A percentile compares a stretch with the other conserved stretches of the same genome.
These are phyloP conservation scores for Crithidia expoeki DNA, from an alignment of 208 protist species.

Conservation along the genomic window DNA sequence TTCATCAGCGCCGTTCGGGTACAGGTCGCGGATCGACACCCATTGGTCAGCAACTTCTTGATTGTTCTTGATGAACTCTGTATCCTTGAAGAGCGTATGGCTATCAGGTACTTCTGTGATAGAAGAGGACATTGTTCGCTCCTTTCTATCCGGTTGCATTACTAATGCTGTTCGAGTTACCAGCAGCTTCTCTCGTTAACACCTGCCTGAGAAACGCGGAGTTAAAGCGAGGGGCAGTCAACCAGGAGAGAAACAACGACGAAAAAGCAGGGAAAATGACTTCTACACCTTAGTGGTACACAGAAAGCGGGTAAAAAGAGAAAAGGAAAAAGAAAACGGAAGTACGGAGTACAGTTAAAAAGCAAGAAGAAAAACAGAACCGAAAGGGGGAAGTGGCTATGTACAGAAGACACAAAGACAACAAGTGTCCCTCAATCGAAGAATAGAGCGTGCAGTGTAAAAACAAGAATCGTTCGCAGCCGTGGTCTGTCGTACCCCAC, in stretches of 20 bases:
- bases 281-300: constrained; percentile 9
- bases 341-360: constrained; percentile 5
- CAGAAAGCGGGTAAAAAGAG: constrained; percentile 1
- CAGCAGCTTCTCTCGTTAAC: too few species aligned
- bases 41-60: constrained; percentile 56
- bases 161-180: too few species aligned
- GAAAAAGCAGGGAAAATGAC: constrained; percentile 12
- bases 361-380: background rate
- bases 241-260: constrained; percentile 3
- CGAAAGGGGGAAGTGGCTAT: constrained; percentile 16
- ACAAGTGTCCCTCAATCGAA: too few species aligned
- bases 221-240: constrained; percentile 8
- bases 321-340: constrained; percentile 11
- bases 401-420: constrained; percentile 4
- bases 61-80: constrained; percentile 68
- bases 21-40: constrained; percentile 66
- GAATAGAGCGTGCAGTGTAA: constrained; percentile 20
- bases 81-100: constrained; percentile 70
- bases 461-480: too few species aligned
- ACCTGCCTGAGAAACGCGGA: too few species aligned
- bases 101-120: constrained; percentile 57
- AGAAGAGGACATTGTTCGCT: constrained; percentile 17
- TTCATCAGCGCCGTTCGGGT: constrained; percentile 50
- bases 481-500: too few species aligned
- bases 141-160: background rate